Evolutionary conservation across 2,329 filamentous ascomycete species (phyloP).

Genomic region (Trichoderma sp.): DNA sequence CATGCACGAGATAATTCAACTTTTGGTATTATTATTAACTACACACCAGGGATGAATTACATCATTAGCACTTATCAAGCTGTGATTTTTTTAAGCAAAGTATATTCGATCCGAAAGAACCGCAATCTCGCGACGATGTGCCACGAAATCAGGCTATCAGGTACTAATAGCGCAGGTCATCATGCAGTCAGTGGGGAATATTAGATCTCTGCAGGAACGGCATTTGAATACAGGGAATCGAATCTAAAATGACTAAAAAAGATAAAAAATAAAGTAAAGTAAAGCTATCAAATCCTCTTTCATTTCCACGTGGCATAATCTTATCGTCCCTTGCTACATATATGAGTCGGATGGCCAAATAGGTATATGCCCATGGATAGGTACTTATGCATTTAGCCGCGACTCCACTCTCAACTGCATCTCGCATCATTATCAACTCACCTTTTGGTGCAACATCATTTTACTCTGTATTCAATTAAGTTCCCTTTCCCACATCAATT

Average conservation of each 20-base stretch:
- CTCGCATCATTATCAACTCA: background rate
- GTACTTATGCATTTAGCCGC: background rate
- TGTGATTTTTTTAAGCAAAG: background rate
- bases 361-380: background rate
- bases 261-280: background rate
- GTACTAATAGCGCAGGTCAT: background rate
- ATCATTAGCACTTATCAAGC: no score
- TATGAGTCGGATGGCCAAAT: background rate
- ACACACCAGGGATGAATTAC: no score
- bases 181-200: background rate
- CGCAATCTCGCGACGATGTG: background rate
- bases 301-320: background rate
- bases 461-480: background rate
- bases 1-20: background rate
- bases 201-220: background rate
- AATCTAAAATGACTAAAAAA: background rate
- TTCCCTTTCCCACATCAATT: background rate
- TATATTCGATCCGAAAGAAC: background rate
- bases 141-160: background rate
- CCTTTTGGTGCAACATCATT: background rate
- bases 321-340: background rate
- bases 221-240: background rate
- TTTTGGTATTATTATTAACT: no score
- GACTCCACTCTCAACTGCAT: slow-evolving; percentile 12
- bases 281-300: no score